Evolutionary conservation across 305 asterid genomes (phyloP).

Genomic region (Fraxinus latifolia): DNA sequence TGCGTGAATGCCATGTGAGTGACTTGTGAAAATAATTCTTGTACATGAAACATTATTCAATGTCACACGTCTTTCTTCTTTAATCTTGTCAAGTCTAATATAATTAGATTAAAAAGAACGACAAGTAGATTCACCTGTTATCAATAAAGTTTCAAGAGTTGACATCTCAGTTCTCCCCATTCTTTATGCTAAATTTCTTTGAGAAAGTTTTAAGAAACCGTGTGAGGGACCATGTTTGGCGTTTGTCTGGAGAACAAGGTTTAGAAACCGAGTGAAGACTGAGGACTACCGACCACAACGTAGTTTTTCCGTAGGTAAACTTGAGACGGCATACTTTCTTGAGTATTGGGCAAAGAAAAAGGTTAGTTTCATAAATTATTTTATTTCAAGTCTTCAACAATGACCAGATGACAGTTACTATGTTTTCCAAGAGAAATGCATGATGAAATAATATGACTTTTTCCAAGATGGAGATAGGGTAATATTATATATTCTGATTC

Average conservation of each 20-base stretch:
- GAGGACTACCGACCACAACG: background rate
- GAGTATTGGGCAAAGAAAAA: background rate
- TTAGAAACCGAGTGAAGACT: constrained; percentile 17
- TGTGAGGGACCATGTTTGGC: background rate
- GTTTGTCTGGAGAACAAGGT: background rate
- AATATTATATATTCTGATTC: background rate
- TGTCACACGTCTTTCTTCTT: background rate
- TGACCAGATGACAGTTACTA: background rate
- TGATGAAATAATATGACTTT: background rate
- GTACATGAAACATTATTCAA: too few relatives aligned
- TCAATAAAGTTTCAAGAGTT: background rate
- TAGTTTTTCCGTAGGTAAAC: background rate
- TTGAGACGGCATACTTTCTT: background rate
- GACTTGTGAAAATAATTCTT: too few relatives aligned
- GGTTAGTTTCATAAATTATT: background rate
- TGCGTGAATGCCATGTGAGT: too few relatives aligned
- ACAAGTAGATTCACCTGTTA: background rate
- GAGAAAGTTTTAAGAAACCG: background rate
- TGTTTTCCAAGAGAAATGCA: background rate
- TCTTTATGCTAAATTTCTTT: background rate
- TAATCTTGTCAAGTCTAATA: background rate
- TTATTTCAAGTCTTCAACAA: background rate
- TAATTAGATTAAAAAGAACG: background rate
- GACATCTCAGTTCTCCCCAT: background rate
- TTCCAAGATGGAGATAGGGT: background rate